These are phyloP conservation scores for Fusarium falciforme DNA, from an alignment of 2,329 filamentous ascomycete species.

Conservation along the genomic window DNA sequence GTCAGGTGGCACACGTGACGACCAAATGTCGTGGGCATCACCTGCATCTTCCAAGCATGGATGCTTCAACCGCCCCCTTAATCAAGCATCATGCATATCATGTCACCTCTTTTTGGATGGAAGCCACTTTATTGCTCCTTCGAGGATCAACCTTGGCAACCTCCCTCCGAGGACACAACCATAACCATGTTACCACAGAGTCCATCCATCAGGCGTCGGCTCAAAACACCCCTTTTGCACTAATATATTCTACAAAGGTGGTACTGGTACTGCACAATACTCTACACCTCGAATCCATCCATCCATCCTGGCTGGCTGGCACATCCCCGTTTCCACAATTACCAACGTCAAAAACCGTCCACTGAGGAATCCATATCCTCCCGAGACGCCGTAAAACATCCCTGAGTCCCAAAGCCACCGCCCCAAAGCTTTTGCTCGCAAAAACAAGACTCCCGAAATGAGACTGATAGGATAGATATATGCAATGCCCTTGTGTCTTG, in stretches of 20 bases:
- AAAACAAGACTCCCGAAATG: slow-evolving; percentile 41
- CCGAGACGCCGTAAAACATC: slow-evolving; percentile 44
- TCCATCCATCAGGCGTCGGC: not conserved
- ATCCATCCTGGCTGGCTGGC: not conserved
- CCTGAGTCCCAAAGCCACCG: slow-evolving; percentile 33
- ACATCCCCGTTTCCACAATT: slow-evolving; percentile 29
- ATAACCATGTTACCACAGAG: not conserved
- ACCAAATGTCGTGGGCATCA: not conserved
- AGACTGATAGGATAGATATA: slow-evolving; percentile 18
- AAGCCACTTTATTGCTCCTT: not conserved
- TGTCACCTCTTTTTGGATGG: not conserved
- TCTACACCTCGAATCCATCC: slow-evolving; percentile 21
- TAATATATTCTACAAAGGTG: slow-evolving; percentile 37
- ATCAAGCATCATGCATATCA: not conserved
- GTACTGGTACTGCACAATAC: slow-evolving; percentile 34
- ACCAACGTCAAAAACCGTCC: slow-evolving; percentile 38
- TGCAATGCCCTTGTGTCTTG: slow-evolving; percentile 16
- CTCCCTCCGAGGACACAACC: not conserved
- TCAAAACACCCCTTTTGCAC: slow-evolving; percentile 13
- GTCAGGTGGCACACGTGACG: slow-evolving; percentile 29
- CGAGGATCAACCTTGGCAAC: not conserved
- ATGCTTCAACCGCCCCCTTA: not conserved
- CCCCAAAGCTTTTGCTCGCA: slow-evolving; percentile 43
- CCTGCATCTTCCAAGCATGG: not conserved
- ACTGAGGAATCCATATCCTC: slow-evolving; percentile 40